These are phyloP conservation scores for Globisporangium acanthophoron DNA, from an alignment of 352 stramenopile species.

Conservation along the genomic window DNA sequence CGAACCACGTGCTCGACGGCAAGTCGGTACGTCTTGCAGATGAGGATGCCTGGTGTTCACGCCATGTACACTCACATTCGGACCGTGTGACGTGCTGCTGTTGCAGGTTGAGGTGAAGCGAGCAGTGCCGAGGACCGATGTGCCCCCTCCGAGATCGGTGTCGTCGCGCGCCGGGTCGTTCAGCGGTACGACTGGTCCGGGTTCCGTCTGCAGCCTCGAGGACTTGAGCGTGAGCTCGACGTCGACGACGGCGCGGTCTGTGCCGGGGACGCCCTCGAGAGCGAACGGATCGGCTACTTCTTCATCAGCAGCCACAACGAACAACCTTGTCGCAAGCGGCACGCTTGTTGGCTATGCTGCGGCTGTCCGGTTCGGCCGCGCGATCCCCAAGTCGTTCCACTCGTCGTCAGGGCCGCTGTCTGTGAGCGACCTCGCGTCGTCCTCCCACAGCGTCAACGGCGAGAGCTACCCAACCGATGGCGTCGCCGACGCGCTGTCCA, in stretches of 20 bases:
- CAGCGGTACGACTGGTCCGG: conserved; percentile 65
- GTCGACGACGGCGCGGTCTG: conserved; percentile 40
- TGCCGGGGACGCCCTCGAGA: conserved; percentile 55
- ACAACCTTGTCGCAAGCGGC: conserved; percentile 39
- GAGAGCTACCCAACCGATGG: conserved; percentile 31
- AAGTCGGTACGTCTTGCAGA: conserved; percentile 57
- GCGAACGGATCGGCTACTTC: conserved; percentile 26
- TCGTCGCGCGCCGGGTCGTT: conserved; percentile 74
- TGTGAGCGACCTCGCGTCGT: conserved; percentile 19
- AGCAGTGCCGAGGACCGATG: conserved; percentile 76
- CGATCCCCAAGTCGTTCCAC: conserved; percentile 26
- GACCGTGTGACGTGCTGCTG: neutral
- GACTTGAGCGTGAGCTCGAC: conserved; percentile 50
- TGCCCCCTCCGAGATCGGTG: conserved; percentile 64
- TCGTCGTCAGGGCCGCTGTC: conserved; percentile 8
- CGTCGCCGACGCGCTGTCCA: conserved; percentile 67
- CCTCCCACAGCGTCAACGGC: conserved; percentile 26
- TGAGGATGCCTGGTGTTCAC: neutral
- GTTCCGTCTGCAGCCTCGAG: conserved; percentile 67
- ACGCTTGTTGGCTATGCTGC: conserved; percentile 73
- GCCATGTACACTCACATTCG: neutral
- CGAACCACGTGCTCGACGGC: conserved; percentile 88
- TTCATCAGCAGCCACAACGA: conserved; percentile 17
- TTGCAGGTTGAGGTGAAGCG: conserved; percentile 77
- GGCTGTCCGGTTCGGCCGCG: conserved; percentile 64